Percentiles rank a stretch among this genome's conserved stretches.
phyloP scores from a whole-genome alignment of 2,329 filamentous ascomycete species.

The Rugonectria rugulosa region DNA sequence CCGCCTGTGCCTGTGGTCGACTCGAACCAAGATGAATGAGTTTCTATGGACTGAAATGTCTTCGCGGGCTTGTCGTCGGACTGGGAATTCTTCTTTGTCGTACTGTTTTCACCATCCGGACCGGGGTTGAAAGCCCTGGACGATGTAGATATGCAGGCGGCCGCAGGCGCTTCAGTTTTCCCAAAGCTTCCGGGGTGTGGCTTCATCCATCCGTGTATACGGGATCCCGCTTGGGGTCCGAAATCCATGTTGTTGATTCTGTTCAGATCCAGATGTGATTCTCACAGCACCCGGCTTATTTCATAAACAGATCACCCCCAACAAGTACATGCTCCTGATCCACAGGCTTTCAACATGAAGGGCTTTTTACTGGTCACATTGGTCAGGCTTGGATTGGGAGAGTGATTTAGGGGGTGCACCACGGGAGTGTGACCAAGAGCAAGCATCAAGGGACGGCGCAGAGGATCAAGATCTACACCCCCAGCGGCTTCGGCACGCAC shows the following conservation, averaged over 20 bases:
- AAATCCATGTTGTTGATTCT: constrained; percentile 14
- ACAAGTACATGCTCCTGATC: constrained; percentile 17
- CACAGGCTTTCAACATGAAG: constrained; percentile 11
- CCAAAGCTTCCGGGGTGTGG: constrained; percentile 30
- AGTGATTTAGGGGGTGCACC: constrained; percentile 27
- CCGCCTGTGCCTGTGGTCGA: constrained; percentile 37
- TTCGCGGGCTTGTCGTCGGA: constrained; percentile 7
- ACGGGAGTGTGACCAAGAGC: constrained; percentile 37
- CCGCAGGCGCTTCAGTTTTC: constrained; percentile 34
- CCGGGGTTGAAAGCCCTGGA: constrained; percentile 32
- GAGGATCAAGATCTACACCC: constrained; percentile 26
- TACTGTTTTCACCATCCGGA: constrained; percentile 32
- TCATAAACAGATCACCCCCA: constrained; percentile 12
- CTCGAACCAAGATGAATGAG: constrained; percentile 25
- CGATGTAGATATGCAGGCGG: constrained; percentile 37
- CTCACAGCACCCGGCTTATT: constrained; percentile 15
- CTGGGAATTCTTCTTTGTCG: constrained; percentile 30
- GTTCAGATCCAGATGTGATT: constrained; percentile 19
- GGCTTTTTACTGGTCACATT: constrained; percentile 21
- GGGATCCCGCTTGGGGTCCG: constrained; percentile 22
- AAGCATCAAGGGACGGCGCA: constrained; percentile 21
- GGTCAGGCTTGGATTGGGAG: constrained; percentile 20
- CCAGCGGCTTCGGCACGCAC: constrained; percentile 28
- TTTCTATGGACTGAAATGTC: not conserved
- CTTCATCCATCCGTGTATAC: constrained; percentile 19